Base-by-base conservation (phyloP, 306 rosid species). In the Quercus aquifolioides region DNA sequence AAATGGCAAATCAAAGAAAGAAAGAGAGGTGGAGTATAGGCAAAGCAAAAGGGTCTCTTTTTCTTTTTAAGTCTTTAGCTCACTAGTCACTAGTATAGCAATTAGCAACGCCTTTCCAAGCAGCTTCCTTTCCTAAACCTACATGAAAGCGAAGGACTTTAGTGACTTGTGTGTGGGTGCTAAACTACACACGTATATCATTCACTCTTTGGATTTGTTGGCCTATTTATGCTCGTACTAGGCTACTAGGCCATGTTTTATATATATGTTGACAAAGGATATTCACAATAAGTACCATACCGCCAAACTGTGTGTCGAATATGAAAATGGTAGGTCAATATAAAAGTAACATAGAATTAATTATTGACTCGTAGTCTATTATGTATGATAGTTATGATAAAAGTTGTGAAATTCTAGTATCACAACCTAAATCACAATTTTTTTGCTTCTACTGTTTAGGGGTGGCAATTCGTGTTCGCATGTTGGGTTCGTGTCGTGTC, bases 61-160 rank as follows among this genome's bases (percentile, higher is more conserved):
- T 1, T 49, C 14, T 20, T 21, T 33, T 30, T n/a, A 19, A 19
- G 13, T 31, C 6, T 38, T 0, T 5, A 0, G 71, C 71, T 30
- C 28, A n/a, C 15, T 35, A 62, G 3, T 38, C 46, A 38, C 46
- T 38, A 38, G 46, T 7, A 38, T 38, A 38, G 11, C 41, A 35
- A 6, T 1, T 10, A 21, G 38, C 31, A 74, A 1, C 73, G 71
- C 5, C 5, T 85, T 82, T 64, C 85, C 71, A 26, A 52, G 88
- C 68, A 77, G 74, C 79, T 87, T 84, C 87, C 75, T 51, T 28
- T 6, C 55, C 5, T 49, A 74, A 28, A 59, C 63, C 81, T 57
- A 71, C 65, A 26, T 7, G 79, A 21, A 28, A 43, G 55, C 30
- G 5, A 78, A 43, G 65, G 65, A 49, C 4, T 7, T 0, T 7